phyloP scores from a whole-genome alignment of 2,329 filamentous ascomycete genomes.

The Neocucurbitaria cava region DNA sequence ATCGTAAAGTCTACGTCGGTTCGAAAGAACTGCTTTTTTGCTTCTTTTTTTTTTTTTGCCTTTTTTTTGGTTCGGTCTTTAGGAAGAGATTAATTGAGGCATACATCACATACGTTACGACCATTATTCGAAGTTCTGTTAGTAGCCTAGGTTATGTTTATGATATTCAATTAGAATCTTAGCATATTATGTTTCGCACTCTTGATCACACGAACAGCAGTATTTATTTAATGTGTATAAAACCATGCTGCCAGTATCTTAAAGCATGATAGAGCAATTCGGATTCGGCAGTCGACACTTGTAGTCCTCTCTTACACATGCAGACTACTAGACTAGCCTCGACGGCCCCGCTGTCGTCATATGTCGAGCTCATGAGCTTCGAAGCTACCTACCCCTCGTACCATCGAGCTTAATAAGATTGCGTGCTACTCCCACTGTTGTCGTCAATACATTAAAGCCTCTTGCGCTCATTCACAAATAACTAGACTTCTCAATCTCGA shows the following conservation, averaged over 20 bases:
- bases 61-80: too few species aligned
- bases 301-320: not conserved
- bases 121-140: not conserved
- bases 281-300: not conserved
- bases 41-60: too few species aligned
- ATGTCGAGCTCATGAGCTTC: constrained; percentile 12
- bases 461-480: not conserved
- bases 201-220: not conserved
- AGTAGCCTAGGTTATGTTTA: too few species aligned
- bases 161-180: too few species aligned
- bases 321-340: not conserved
- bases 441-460: not conserved
- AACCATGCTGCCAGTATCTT: not conserved
- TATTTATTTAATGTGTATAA: not conserved
- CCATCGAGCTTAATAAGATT: constrained; percentile 13
- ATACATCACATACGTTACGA: too few species aligned
- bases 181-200: not conserved
- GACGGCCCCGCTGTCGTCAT: constrained; percentile 32
- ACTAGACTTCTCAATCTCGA: too few species aligned
- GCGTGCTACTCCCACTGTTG: constrained; percentile 19
- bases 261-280: constrained; percentile 1
- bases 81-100: too few species aligned
- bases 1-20: too few species aligned
- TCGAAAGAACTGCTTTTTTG: too few species aligned
- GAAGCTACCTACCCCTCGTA: constrained; percentile 24